Conservation (phyloP, 2,329 filamentous ascomycete genomes). For the Xylariaceae sp. region DNA sequence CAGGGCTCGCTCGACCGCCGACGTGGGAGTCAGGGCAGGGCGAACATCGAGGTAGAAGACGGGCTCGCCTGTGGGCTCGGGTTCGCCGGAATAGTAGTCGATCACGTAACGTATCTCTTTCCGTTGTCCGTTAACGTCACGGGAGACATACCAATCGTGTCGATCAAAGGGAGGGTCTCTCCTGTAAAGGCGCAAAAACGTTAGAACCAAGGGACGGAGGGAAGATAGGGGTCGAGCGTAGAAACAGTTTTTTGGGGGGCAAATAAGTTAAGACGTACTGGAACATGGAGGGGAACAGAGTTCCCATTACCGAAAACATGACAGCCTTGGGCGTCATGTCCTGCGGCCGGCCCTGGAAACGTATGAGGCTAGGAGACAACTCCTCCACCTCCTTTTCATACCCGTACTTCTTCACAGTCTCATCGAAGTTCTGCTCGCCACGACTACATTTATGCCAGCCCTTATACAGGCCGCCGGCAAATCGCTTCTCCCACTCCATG, state of each 20-base stretch:
- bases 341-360: constrained; percentile 83
- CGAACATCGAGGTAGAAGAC: constrained; percentile 95
- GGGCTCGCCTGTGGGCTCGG: constrained; percentile 79
- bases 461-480: constrained; percentile 63
- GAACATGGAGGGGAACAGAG: constrained; percentile 73
- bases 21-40: constrained; percentile 76
- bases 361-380: constrained; percentile 64
- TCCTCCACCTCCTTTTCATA: constrained; percentile 50
- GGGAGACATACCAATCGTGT: constrained; percentile 92
- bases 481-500: constrained; percentile 85
- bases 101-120: constrained; percentile 91
- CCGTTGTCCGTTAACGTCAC: constrained; percentile 59
- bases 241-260: neutral
- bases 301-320: constrained; percentile 73
- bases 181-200: constrained; percentile 35
- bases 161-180: constrained; percentile 88
- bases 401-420: constrained; percentile 34
- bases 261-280: constrained; percentile 42
- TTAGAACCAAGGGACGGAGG: neutral
- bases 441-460: constrained; percentile 70
- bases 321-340: constrained; percentile 89
- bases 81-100: constrained; percentile 85
- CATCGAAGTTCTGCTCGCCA: constrained; percentile 61
- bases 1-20: constrained; percentile 74
- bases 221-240: too few species aligned